phyloP scores from a whole-genome alignment of 768 basidiomycete genomes.

The Kwoniella sp. region DNA sequence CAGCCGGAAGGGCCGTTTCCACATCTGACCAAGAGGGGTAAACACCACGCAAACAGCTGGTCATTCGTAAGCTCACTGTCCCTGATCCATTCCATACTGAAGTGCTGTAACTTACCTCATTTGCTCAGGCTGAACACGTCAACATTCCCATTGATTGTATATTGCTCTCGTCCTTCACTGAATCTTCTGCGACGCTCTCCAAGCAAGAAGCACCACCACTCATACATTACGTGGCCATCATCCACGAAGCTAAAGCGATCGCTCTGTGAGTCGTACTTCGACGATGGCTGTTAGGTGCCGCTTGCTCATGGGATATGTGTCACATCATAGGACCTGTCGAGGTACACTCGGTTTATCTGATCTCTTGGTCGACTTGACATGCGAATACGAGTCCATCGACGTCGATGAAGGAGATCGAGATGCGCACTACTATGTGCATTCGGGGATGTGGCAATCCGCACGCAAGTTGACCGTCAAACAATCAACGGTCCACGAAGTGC shows the following conservation, averaged over 20 bases:
- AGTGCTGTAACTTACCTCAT: no score
- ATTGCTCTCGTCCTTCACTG: slow-evolving; percentile 55
- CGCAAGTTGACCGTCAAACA: slow-evolving; percentile 42
- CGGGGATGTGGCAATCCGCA: slow-evolving; percentile 53
- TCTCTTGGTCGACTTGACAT: slow-evolving; percentile 57
- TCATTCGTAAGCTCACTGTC: slow-evolving; percentile 33
- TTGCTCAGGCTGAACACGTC: slow-evolving; percentile 54
- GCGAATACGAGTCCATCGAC: slow-evolving; percentile 51
- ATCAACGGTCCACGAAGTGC: slow-evolving; percentile 54
- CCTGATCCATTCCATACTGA: no score
- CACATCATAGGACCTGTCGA: slow-evolving; percentile 49
- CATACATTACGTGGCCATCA: slow-evolving; percentile 55
- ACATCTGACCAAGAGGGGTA: slow-evolving; percentile 54
- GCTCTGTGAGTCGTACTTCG: slow-evolving; percentile 40
- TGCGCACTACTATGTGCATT: slow-evolving; percentile 53
- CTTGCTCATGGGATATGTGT: neutral
- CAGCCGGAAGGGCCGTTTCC: slow-evolving; percentile 37
- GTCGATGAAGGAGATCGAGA: slow-evolving; percentile 47
- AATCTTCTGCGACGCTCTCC: slow-evolving; percentile 38
- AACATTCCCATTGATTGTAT: slow-evolving; percentile 55
- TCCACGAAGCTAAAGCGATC: slow-evolving; percentile 52
- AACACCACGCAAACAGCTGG: slow-evolving; percentile 53
- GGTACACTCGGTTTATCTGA: slow-evolving; percentile 57
- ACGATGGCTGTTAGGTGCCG: neutral
- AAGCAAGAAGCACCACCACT: slow-evolving; percentile 47